A percentile compares a stretch with the other conserved stretches of the same genome.
Evolutionary conservation across 805 yeast species (phyloP).

Genomic region (Jamesozyma rosinii): DNA sequence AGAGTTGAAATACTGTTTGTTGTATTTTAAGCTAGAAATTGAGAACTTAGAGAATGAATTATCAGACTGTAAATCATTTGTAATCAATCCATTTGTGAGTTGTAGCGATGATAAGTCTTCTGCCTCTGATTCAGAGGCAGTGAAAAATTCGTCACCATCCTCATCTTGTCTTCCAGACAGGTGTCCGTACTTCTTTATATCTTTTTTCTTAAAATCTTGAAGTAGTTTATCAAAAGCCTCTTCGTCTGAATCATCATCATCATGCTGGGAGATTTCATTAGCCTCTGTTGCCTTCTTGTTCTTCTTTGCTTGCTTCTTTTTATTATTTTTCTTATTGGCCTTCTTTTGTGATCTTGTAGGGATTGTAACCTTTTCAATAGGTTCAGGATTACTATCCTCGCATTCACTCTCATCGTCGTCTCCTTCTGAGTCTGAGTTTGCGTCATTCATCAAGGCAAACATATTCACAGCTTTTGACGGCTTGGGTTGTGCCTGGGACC

Average conservation of each 20-base stretch:
- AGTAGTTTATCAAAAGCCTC: slow-evolving; percentile 52
- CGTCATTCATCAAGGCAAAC: slow-evolving; percentile 25
- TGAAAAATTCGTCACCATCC: slow-evolving; percentile 34
- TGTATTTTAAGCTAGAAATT: slow-evolving; percentile 7
- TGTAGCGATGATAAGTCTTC: slow-evolving; percentile 18
- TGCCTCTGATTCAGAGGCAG: slow-evolving; percentile 31
- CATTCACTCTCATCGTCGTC: slow-evolving; percentile 9
- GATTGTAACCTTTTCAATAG: slow-evolving; percentile 1
- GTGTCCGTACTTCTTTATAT: slow-evolving; percentile 13
- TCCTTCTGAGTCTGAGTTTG: slow-evolving; percentile 7
- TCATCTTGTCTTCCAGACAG: slow-evolving; percentile 14
- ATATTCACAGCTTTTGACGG: slow-evolving; percentile 12
- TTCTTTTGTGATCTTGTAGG: slow-evolving; percentile 15
- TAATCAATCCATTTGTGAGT: slow-evolving; percentile 7
- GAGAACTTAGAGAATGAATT: slow-evolving; percentile 20
- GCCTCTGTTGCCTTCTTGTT: slow-evolving; percentile 11
- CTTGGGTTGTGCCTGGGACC: slow-evolving; percentile 1
- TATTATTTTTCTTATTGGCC: slow-evolving; percentile 20
- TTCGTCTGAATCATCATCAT: slow-evolving; percentile 33
- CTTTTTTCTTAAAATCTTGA: slow-evolving; percentile 33
- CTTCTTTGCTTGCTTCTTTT: slow-evolving; percentile 17
- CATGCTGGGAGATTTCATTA: slow-evolving; percentile 11
- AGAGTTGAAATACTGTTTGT: slow-evolving; percentile 15
- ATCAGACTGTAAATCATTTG: slow-evolving; percentile 31
- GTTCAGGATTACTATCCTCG: slow-evolving; percentile 6